phyloP scores from a whole-genome alignment of 495 filamentous ascomycete genomes.

The Penicillium fimorum region DNA sequence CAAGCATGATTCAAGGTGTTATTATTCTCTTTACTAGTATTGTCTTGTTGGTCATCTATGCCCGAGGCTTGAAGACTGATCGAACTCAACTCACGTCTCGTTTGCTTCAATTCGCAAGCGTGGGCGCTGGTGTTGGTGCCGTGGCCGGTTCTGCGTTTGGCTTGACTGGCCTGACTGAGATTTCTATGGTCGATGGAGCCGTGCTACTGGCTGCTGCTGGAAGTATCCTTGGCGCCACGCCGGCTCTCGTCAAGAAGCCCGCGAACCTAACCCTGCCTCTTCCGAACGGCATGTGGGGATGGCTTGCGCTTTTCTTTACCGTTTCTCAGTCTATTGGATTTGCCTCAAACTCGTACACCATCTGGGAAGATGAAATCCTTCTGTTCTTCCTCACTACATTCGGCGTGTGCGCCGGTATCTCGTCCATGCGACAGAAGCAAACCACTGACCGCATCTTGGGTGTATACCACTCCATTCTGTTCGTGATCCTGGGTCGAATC shows the following conservation, averaged over 20 bases:
- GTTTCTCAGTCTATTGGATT: slow-evolving; percentile 83
- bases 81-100: slow-evolving; percentile 50
- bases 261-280: slow-evolving; percentile 54
- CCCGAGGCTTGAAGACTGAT: slow-evolving; percentile 55
- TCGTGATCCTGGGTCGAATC: slow-evolving; percentile 75
- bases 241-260: slow-evolving; percentile 51
- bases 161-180: slow-evolving; percentile 25
- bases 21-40: slow-evolving; percentile 65
- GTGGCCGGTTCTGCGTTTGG: slow-evolving; percentile 28
- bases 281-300: slow-evolving; percentile 83
- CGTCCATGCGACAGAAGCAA: slow-evolving; percentile 67
- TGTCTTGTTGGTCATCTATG: slow-evolving; percentile 66
- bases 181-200: slow-evolving; percentile 29
- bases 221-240: slow-evolving; percentile 60
- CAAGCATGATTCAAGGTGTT: slow-evolving; percentile 80
- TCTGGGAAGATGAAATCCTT: slow-evolving; percentile 98
- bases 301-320: slow-evolving; percentile 78
- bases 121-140: slow-evolving; percentile 44
- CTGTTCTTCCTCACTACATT: slow-evolving; percentile 89
- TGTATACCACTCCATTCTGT: slow-evolving; percentile 78
- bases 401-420: slow-evolving; percentile 66
- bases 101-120: slow-evolving; percentile 45
- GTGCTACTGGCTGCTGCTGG: slow-evolving; percentile 55
- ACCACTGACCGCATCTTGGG: slow-evolving; percentile 66
- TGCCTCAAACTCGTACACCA: slow-evolving; percentile 96